Conservation (phyloP, 1,284 basidiomycete species). For the Coriolopsis trogii region DNA sequence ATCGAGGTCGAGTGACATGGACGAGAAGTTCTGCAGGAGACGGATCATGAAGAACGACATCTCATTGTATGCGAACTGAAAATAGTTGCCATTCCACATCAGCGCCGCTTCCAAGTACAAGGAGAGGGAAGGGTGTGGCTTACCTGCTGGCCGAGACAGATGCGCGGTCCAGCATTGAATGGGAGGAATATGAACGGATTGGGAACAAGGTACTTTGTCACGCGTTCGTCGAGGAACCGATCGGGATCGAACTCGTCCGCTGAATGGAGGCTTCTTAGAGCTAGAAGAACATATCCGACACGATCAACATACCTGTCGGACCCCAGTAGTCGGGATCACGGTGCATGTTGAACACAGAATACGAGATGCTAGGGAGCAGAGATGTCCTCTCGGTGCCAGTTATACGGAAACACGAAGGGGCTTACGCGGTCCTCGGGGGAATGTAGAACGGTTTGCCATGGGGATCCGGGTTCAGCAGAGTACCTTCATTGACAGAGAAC, state of each 20-base stretch:
- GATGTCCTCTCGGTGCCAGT: too few relatives aligned
- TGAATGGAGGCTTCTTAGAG: constrained; percentile 13
- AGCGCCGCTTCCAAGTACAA: too few relatives aligned
- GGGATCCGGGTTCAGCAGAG: constrained; percentile 27
- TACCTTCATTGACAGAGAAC: constrained; percentile 28
- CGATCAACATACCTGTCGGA: constrained; percentile 49
- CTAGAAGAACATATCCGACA: not conserved
- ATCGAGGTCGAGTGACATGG: constrained; percentile 41
- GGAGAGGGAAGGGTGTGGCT: too few relatives aligned
- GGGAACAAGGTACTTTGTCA: constrained; percentile 38
- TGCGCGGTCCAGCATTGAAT: constrained; percentile 53
- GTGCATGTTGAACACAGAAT: constrained; percentile 65
- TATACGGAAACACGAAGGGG: not conserved
- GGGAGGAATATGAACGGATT: constrained; percentile 54
- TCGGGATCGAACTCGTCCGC: constrained; percentile 50
- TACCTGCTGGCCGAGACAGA: constrained; percentile 51
- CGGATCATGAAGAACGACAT: constrained; percentile 45
- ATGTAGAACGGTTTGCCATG: constrained; percentile 31
- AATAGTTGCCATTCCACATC: too few relatives aligned
- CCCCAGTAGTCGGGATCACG: constrained; percentile 66
- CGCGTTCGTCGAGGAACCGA: constrained; percentile 43
- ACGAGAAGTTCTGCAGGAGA: constrained; percentile 49
- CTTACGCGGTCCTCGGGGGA: constrained; percentile 26
- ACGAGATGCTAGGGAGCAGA: constrained; percentile 42
- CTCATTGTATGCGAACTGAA: constrained; percentile 47